phyloP scores from a whole-genome alignment of 108 stramenopile species.

The Asterionellopsis glacialis region DNA sequence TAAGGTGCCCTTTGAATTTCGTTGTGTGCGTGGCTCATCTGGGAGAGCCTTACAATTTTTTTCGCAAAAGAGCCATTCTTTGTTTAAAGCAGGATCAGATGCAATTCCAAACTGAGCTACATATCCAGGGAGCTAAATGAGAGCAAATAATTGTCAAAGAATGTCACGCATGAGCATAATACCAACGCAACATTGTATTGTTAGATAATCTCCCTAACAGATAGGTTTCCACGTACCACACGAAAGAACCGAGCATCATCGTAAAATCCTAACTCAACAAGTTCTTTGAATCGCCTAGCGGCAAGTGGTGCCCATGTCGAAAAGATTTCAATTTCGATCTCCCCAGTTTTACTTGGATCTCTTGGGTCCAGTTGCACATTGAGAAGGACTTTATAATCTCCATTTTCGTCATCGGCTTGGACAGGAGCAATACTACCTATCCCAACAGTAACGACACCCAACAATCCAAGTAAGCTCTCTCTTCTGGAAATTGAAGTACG shows the following conservation, averaged over 20 bases:
- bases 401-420: too few species aligned
- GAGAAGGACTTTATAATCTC: too few species aligned
- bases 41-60: constrained; percentile 9
- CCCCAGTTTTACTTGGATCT: neutral
- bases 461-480: too few species aligned
- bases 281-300: constrained; percentile 34
- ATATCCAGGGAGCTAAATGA: constrained; percentile 24
- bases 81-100: constrained; percentile 25
- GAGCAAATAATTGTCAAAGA: too few species aligned
- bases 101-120: constrained; percentile 64
- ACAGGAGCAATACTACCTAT: too few species aligned
- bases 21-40: constrained; percentile 43
- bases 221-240: constrained; percentile 8
- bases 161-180: too few species aligned
- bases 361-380: too few species aligned
- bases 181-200: too few species aligned
- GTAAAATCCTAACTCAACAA: constrained; percentile 35
- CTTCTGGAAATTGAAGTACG: too few species aligned
- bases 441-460: too few species aligned
- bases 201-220: too few species aligned
- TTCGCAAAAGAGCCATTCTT: constrained; percentile 24
- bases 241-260: constrained; percentile 45
- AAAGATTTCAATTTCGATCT: constrained; percentile 25
- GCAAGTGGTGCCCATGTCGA: constrained; percentile 40
- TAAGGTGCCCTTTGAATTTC: constrained; percentile 45